Conservation (phyloP, 2,329 filamentous ascomycete genomes). For the Aureobasidium sp. region DNA sequence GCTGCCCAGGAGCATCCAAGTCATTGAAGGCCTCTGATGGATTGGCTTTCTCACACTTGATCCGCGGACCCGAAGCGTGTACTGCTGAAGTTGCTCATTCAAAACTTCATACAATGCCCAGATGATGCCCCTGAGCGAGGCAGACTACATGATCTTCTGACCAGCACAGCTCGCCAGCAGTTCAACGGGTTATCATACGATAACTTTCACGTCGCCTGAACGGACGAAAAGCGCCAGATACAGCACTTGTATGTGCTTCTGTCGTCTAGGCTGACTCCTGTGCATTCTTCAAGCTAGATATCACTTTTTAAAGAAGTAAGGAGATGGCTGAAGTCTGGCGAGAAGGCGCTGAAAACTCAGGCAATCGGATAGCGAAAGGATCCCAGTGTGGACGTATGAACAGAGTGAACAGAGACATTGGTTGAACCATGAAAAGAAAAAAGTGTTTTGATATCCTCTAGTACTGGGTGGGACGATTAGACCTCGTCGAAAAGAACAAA, state of each 20-base stretch:
- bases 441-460: neutral
- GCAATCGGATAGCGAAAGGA: no score
- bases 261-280: neutral
- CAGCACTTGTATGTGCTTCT: neutral
- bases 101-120: neutral
- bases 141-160: neutral
- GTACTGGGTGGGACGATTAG: constrained; percentile 1
- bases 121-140: neutral
- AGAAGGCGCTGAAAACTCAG: no score
- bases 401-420: neutral
- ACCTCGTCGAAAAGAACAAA: constrained; percentile 9
- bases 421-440: neutral
- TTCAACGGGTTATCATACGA: no score
- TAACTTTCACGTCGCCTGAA: no score
- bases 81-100: no score
- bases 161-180: neutral
- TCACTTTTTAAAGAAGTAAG: neutral
- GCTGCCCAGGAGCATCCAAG: neutral
- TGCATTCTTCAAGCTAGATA: neutral
- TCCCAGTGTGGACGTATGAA: no score
- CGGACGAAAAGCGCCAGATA: neutral
- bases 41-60: no score
- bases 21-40: neutral
- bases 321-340: neutral
- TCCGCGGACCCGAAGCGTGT: no score